Evolutionary conservation across 2,329 filamentous ascomycete genomes (phyloP), one percentile per base, ranked within the genome.

Genomic region (Kalmusia sp.): DNA sequence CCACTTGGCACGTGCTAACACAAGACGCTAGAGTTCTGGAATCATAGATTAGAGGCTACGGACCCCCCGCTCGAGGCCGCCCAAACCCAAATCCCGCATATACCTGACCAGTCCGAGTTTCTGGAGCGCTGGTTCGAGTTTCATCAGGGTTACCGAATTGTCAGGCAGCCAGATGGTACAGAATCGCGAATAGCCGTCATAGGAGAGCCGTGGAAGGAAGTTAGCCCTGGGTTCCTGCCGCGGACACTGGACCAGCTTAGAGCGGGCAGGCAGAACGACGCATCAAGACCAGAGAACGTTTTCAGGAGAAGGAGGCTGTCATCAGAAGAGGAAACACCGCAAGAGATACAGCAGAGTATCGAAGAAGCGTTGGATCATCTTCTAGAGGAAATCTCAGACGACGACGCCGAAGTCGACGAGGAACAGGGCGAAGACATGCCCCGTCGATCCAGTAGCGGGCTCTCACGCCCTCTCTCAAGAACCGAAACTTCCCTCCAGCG

Each of bases 41-140:
- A 70, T 45, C 77, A 79, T 48, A 61, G 80, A 15, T 70, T 81
- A 15, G 68, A 69, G 7, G 73, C 71, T 5, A 76, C 76, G 14
- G 75, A 78, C 4, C 72, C 73, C 35, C 68, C 71, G 2, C 63
- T 81, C 22, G 64, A 73, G n/a, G 68, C 74, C 1, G 69, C 67
- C 2, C 75, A 80, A 52, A 80, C 80, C 8, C 70, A 75, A 14
- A 77, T 82, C 35, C 80, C 80, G 9, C 67, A 77, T 15, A 67
- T 74, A 24, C 80, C 80, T 8, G 77, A 81, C 57, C 79, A 81
- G 66, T 69, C 66, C 27, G 75, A 70, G 14, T 82, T 82, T 49
- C 59, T 81, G 8, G 61, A 74, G 15, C 64, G 71, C 28, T 82
- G 80, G 80, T 80, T 77, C 58, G 79, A 82, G 46, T 82, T 79